Percentiles rank a stretch among this genome's conserved stretches.
phyloP scores from a whole-genome alignment of 495 filamentous ascomycete species.

The Hypoxylon lienhwacheense region DNA sequence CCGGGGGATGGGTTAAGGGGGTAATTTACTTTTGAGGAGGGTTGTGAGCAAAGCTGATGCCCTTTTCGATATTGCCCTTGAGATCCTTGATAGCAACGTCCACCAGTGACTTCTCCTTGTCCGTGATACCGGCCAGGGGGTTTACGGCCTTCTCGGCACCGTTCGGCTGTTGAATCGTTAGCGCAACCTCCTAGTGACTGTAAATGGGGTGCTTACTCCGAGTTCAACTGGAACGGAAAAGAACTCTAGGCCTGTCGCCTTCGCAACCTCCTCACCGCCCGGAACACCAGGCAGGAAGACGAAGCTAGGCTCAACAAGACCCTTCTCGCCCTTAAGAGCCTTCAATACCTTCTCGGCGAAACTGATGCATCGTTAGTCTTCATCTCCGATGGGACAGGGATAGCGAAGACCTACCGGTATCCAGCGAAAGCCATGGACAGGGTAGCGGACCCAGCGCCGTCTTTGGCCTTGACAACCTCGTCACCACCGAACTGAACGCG shows the following conservation, averaged over 20 bases:
- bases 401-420: slow-evolving; percentile 66
- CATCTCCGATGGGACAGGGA: neutral
- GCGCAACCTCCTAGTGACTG: slow-evolving; percentile 30
- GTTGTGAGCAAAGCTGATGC: slow-evolving; percentile 83
- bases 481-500: slow-evolving; percentile 98
- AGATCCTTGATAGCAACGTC: slow-evolving; percentile 71
- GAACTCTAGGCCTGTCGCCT: slow-evolving; percentile 84
- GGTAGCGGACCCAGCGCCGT: slow-evolving; percentile 90
- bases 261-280: slow-evolving; percentile 80
- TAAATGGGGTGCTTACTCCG: slow-evolving; percentile 64
- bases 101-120: slow-evolving; percentile 84
- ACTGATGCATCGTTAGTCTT: slow-evolving; percentile 48
- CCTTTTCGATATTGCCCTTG: slow-evolving; percentile 91
- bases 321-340: slow-evolving; percentile 82
- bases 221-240: slow-evolving; percentile 96
- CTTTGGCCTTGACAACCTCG: slow-evolving; percentile 98
- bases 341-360: slow-evolving; percentile 93
- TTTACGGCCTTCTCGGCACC: slow-evolving; percentile 83
- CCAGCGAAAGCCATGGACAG: slow-evolving; percentile 98
- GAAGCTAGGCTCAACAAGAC: slow-evolving; percentile 90
- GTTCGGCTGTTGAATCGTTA: slow-evolving; percentile 58
- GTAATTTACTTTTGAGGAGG: slow-evolving; percentile 64
- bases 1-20: slow-evolving; percentile 28
- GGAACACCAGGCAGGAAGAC: slow-evolving; percentile 89
- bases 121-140: slow-evolving; percentile 69